Evolutionary conservation across 1,284 basidiomycete species (phyloP).

Genomic region (Marasmius tenuissimus): DNA sequence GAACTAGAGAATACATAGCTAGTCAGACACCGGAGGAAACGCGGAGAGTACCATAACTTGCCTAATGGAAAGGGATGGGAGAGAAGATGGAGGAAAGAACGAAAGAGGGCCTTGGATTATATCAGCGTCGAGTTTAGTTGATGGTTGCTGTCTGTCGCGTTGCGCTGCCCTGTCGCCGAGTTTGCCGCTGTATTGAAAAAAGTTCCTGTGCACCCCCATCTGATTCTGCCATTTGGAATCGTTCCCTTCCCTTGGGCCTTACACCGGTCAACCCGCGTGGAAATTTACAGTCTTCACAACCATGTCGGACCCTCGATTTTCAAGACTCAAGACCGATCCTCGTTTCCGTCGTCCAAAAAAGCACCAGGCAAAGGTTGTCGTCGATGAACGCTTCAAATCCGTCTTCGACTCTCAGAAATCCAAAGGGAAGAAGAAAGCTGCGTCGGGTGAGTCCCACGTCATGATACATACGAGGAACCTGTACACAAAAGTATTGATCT

Average conservation of each 20-base stretch:
- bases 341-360: slow-evolving; percentile 87
- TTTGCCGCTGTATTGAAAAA: no score
- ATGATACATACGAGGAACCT: slow-evolving; percentile 1
- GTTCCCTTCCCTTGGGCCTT: not conserved
- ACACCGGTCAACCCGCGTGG: not conserved
- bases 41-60: slow-evolving; percentile 10
- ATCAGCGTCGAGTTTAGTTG: not conserved
- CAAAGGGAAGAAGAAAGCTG: slow-evolving; percentile 44
- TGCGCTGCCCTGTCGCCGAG: not conserved
- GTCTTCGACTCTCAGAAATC: slow-evolving; percentile 60
- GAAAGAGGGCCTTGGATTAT: slow-evolving; percentile 1
- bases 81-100: slow-evolving; percentile 18
- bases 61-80: slow-evolving; percentile 15
- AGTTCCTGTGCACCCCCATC: no score
- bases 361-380: slow-evolving; percentile 79
- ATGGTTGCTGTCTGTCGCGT: not conserved
- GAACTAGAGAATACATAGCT: slow-evolving; percentile 28
- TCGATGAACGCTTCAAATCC: slow-evolving; percentile 93
- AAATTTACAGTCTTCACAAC: not conserved
- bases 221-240: not conserved
- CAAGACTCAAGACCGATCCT: slow-evolving; percentile 87
- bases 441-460: slow-evolving; percentile 34
- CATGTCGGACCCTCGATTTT: slow-evolving; percentile 87
- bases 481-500: slow-evolving; percentile 9
- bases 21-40: slow-evolving; percentile 19